These are phyloP conservation scores for Dalbergia cultrata DNA, from an alignment of 306 rosid genomes.

Conservation along the genomic window DNA sequence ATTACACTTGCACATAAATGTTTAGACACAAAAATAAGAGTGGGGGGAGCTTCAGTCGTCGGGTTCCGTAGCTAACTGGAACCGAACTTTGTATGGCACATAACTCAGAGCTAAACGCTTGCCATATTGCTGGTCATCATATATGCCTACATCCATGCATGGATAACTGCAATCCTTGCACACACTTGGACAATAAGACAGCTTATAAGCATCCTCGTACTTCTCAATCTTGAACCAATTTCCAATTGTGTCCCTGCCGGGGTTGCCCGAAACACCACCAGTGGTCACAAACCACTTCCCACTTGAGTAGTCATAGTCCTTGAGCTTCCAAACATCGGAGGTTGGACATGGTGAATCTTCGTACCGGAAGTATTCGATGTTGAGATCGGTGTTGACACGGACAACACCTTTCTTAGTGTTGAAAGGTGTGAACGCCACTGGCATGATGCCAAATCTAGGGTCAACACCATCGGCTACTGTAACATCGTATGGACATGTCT, in stretches of 20 bases:
- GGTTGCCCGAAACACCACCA: constrained; percentile 50
- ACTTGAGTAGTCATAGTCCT: constrained; percentile 1
- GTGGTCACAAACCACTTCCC: constrained; percentile 48
- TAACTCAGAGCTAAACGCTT: constrained; percentile 35
- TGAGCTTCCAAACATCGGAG: constrained; percentile 51
- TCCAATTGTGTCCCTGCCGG: constrained; percentile 34
- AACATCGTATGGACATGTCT: background rate
- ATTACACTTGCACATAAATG: background rate
- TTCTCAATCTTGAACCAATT: constrained; percentile 68
- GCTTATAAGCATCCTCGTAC: constrained; percentile 47
- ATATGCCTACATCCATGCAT: constrained; percentile 56
- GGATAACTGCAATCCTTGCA: constrained; percentile 51
- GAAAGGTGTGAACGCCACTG: constrained; percentile 39
- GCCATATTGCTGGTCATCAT: constrained; percentile 6
- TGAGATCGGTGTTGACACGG: constrained; percentile 44
- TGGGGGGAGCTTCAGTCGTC: background rate
- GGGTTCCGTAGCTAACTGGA: background rate
- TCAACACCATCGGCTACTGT: no score
- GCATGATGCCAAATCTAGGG: background rate
- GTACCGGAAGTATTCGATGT: constrained; percentile 41
- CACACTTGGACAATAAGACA: constrained; percentile 68
- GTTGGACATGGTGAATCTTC: background rate
- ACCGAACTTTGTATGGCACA: constrained; percentile 26
- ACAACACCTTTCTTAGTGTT: constrained; percentile 37
- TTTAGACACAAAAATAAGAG: background rate